These are phyloP conservation scores for Colletotrichum truncatum DNA, from an alignment of 2,329 filamentous ascomycete species.

Conservation along the genomic window DNA sequence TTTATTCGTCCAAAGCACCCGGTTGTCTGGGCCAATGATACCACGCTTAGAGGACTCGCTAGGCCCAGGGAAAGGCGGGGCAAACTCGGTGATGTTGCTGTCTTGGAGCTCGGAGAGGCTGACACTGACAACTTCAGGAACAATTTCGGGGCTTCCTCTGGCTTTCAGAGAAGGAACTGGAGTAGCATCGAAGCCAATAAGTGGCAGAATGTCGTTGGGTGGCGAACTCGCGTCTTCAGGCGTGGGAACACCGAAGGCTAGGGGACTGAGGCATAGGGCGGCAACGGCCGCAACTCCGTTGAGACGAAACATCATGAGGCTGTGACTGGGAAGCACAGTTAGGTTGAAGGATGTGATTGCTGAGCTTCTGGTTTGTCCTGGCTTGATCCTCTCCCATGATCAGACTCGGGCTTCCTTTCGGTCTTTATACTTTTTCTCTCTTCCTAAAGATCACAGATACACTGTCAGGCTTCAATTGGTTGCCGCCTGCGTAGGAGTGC, in stretches of 20 bases:
- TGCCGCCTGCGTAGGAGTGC: no score
- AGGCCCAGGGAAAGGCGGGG: neutral
- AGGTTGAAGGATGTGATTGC: no score
- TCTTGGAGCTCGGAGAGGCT: neutral
- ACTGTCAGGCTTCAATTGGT: no score
- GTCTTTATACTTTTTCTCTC: no score
- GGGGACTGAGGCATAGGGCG: neutral
- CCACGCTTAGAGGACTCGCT: slow-evolving; percentile 5
- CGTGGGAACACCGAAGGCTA: neutral
- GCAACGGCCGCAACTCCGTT: neutral
- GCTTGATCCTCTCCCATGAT: no score
- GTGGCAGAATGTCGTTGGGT: neutral
- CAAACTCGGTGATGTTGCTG: slow-evolving; percentile 3
- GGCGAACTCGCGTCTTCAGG: neutral
- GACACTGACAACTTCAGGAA: neutral
- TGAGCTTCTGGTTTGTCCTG: no score
- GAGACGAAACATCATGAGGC: neutral
- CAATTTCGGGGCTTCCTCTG: neutral
- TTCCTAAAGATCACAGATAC: no score
- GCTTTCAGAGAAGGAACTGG: neutral
- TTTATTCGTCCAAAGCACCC: slow-evolving; percentile 17
- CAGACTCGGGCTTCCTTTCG: no score
- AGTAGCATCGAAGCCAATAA: slow-evolving; percentile 2
- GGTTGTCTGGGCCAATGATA: slow-evolving; percentile 14
- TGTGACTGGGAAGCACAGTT: no score